Conservation (phyloP, 148 eudicot genomes). For the Arctostaphylos glauca region DNA sequence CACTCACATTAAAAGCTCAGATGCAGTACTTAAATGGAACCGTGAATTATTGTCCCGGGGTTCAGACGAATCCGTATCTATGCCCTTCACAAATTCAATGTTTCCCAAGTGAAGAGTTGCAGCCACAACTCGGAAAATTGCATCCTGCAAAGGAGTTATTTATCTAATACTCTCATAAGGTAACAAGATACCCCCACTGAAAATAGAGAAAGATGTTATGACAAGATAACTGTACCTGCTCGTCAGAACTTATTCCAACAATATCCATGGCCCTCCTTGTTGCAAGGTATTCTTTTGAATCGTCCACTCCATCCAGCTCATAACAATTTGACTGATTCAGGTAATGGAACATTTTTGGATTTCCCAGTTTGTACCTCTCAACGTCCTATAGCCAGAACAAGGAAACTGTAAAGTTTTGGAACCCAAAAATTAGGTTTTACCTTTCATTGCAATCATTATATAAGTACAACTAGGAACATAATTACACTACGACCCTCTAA, state of each 20-base stretch:
- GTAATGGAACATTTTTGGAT: constrained; percentile 78
- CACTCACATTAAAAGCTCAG: constrained; percentile 78
- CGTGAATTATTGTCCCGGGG: constrained; percentile 77
- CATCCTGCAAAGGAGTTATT: constrained; percentile 51
- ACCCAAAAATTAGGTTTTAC: no score
- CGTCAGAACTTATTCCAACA: constrained; percentile 79
- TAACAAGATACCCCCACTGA: neutral
- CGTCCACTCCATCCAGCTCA: constrained; percentile 69
- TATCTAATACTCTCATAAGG: neutral
- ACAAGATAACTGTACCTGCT: constrained; percentile 53
- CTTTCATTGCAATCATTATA: no score
- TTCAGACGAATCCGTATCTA: constrained; percentile 78
- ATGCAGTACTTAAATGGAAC: constrained; percentile 71
- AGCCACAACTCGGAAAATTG: constrained; percentile 94
- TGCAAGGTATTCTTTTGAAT: constrained; percentile 71
- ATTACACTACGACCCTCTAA: no score
- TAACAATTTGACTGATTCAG: constrained; percentile 86
- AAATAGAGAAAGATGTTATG: neutral
- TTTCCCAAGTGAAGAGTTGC: constrained; percentile 95
- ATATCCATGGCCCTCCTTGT: constrained; percentile 91
- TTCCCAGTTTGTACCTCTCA: constrained; percentile 68
- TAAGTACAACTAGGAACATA: no score
- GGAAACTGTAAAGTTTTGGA: no score
- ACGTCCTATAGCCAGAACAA: constrained; percentile 40
- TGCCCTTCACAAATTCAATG: constrained; percentile 72